Evolutionary conservation across 2,329 filamentous ascomycete genomes (phyloP), one percentile per base, ranked within the genome.

Genomic region (Aspergillus costaricaensis): DNA sequence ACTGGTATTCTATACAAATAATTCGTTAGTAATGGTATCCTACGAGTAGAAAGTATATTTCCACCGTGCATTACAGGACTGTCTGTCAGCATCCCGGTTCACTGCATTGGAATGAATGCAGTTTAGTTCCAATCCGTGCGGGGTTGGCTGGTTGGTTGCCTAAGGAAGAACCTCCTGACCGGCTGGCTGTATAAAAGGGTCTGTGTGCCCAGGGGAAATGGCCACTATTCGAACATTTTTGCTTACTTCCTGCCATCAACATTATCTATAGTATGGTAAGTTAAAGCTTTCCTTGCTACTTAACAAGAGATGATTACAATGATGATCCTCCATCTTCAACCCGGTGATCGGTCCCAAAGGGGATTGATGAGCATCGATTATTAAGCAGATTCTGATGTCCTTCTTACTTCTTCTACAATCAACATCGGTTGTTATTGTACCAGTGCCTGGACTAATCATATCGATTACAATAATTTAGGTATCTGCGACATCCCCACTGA

Each of bases 261-360:
- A 27, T 30, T 30, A 12, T 30, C 3, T 30, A 10, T 12, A 30
- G 9, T 30, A 2, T 12, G 17, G 53, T 47, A 41, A 43, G 53
- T 47, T 15, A 19, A 12, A n/a, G 4, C 25, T 55, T 44, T 25
- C 7, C 4, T 9, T 47, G 36, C 12, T 9, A 5, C 39, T 15
- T 1, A 5, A 32, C 3, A 10, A 2, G 2, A 9, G 9, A 6
- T 9, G 12, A 43, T 9, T 25, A n/a, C 19, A 4, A 55, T 55
- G 53, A 55, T 44, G 53, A 55, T 15, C 27, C 53, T 55, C 44
- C 53, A 55, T 27, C 53, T 55, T 55, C 41, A 55, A 55, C 41
- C 53, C 41, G 17, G 25, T 55, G 53, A 55, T 36, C 5, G 21
- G 27, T 21, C 43, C 30, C 25, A 7, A 10, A 30, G 17, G 15